Base-by-base conservation (phyloP, 108 stramenopile species). In the Asterionellopsis glacialis region DNA sequence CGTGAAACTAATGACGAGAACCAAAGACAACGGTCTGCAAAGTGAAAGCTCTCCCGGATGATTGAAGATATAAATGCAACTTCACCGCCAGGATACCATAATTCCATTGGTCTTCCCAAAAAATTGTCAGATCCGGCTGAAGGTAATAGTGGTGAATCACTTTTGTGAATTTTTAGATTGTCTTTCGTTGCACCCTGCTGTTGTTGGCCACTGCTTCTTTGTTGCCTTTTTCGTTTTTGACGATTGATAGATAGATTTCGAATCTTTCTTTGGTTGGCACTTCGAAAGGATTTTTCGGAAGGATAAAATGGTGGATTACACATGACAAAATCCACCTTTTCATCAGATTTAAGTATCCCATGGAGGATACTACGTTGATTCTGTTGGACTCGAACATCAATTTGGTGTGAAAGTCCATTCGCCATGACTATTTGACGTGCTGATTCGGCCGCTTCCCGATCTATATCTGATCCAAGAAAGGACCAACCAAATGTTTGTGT, bases 1-100 rank as follows among this genome's bases (percentile, higher is more conserved):
- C 45, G 45, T 9, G 45, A 47, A 1, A 47, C 9, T 21, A 47
- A 47, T 9, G 45, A 47, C 3, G 45, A 47, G 45, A 47, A 47
- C 45, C 45, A 47, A 47, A 47, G 45, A 47, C 45, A 47, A 19
- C 19, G 16, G 16, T 47, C 19, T 21, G 45, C 19, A 16, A 21
- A 2, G 45, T 16, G 19, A 47, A 16, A 21, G 19, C 45, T 47
- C 42, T 65, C 64, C 10, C 19, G 11, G 7, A 65, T 57, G 12
- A 57, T 57, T 9, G 18, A 12, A 38, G 16, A 45, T 11, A 65
- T 41, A 25, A 65, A 65, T 48, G 56, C 39, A 18, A 65, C 64
- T 55, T 65, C 64, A 6, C 64, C 64, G 13, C 64, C 64, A 22
- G 25, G 28, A 33, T 55, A 65, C 64, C 64, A 65, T 11, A 65